Evolutionary conservation across 768 basidiomycete species (phyloP).

Genomic region (Suillus ampliporus): DNA sequence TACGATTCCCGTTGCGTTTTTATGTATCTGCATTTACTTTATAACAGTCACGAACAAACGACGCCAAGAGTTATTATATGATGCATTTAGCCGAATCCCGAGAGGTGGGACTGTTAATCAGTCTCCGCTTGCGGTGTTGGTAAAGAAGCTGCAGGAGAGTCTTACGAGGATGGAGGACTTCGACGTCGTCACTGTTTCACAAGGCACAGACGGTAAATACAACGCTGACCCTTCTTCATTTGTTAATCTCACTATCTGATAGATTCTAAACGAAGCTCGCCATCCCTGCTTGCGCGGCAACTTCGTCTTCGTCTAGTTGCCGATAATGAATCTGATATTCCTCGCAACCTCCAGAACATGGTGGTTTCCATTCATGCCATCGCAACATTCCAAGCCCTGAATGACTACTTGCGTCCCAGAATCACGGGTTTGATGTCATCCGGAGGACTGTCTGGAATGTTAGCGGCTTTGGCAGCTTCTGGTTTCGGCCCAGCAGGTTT

Average conservation of each 20-base stretch:
- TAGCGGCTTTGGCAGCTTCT: slow-evolving; percentile 85
- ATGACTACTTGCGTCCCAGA: slow-evolving; percentile 93
- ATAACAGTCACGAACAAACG: slow-evolving; percentile 61
- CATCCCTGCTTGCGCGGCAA: slow-evolving; percentile 90
- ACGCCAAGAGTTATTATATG: slow-evolving; percentile 80
- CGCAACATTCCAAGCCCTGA: slow-evolving; percentile 95
- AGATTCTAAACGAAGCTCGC: slow-evolving; percentile 92
- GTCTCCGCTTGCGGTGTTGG: slow-evolving; percentile 75
- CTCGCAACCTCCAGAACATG: slow-evolving; percentile 85
- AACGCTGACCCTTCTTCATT: slow-evolving; percentile 5
- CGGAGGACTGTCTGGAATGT: slow-evolving; percentile 81
- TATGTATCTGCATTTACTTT: slow-evolving; percentile 12
- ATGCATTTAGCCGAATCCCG: slow-evolving; percentile 69
- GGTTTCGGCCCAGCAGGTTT: slow-evolving; percentile 62
- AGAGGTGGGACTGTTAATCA: slow-evolving; percentile 50
- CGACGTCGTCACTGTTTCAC: slow-evolving; percentile 90
- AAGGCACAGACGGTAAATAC: slow-evolving; percentile 75
- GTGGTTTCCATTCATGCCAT: slow-evolving; percentile 98
- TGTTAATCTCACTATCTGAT: background rate
- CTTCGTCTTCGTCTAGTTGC: slow-evolving; percentile 90
- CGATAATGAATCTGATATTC: slow-evolving; percentile 87
- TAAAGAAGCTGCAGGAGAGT: slow-evolving; percentile 96
- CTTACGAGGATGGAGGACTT: slow-evolving; percentile 95
- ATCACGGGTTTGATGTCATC: slow-evolving; percentile 73
- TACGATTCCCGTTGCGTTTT: slow-evolving; percentile 13